These are phyloP conservation scores for Hibiscus mutabilis DNA, from an alignment of 345 rosid species.

Conservation along the genomic window DNA sequence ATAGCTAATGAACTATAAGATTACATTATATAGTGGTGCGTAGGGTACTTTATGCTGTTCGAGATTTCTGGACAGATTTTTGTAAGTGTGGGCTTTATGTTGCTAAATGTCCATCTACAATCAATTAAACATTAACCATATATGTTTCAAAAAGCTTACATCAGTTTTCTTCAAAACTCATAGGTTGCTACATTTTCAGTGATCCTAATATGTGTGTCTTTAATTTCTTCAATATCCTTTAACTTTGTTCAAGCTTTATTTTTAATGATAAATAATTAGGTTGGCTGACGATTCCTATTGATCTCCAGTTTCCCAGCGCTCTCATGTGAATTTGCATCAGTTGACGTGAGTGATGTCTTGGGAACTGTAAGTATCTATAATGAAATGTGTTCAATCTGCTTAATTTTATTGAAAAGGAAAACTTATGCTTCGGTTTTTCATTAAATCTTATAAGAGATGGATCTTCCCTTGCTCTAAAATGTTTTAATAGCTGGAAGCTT, in stretches of 20 bases:
- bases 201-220: too few relatives aligned
- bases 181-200: too few relatives aligned
- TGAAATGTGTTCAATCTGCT: constrained; percentile 13
- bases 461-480: too few relatives aligned
- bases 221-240: too few relatives aligned
- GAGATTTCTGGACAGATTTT: not conserved
- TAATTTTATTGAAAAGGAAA: not conserved
- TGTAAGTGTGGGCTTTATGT: not conserved
- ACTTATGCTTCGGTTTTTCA: too few relatives aligned
- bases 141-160: too few relatives aligned
- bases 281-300: constrained; percentile 24
- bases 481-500: too few relatives aligned
- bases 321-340: constrained; percentile 94
- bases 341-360: constrained; percentile 86
- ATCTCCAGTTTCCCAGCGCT: constrained; percentile 83
- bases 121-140: not conserved
- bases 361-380: constrained; percentile 83
- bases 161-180: too few relatives aligned
- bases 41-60: not conserved
- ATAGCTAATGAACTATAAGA: too few relatives aligned
- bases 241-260: too few relatives aligned
- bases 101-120: not conserved
- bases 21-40: too few relatives aligned
- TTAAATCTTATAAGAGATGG: too few relatives aligned
- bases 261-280: not conserved